Evolutionary conservation across 2,329 filamentous ascomycete species (phyloP).

Genomic region (Fusarium acutatum): DNA sequence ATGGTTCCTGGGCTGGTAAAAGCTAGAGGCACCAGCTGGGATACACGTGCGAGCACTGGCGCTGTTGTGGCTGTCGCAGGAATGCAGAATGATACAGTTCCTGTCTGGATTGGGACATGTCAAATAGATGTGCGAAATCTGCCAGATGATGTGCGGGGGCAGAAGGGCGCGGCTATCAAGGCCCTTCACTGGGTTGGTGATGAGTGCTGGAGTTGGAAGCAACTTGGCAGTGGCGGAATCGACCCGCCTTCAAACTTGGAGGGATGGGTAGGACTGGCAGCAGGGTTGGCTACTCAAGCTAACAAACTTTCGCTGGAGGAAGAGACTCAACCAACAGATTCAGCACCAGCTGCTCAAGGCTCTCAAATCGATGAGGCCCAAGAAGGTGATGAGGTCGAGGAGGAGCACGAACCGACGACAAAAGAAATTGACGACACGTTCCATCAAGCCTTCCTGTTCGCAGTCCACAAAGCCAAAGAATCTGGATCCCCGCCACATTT

Average conservation of each 20-base stretch:
- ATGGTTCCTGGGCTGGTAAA: slow-evolving; percentile 37
- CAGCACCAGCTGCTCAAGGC: not conserved
- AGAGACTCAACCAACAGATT: not conserved
- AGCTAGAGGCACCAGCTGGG: slow-evolving; percentile 19
- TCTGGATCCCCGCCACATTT: slow-evolving; percentile 19
- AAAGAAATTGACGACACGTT: slow-evolving; percentile 30
- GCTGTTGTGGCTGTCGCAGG: slow-evolving; percentile 37
- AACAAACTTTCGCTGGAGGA: not conserved
- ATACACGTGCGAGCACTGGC: slow-evolving; percentile 24
- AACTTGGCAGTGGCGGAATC: slow-evolving; percentile 32
- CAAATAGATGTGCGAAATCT: slow-evolving; percentile 28
- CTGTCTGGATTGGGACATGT: slow-evolving; percentile 32
- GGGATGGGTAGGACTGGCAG: slow-evolving; percentile 26
- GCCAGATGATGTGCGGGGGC: slow-evolving; percentile 18
- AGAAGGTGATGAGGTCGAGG: not conserved
- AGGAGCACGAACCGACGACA: slow-evolving; percentile 32
- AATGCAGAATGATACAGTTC: slow-evolving; percentile 30
- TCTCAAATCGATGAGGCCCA: not conserved
- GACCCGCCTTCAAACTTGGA: slow-evolving; percentile 24
- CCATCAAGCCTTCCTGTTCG: slow-evolving; percentile 34
- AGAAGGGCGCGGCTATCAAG: slow-evolving; percentile 34
- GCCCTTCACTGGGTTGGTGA: slow-evolving; percentile 35
- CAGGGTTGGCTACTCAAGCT: not conserved
- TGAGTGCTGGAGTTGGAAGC: slow-evolving; percentile 36
- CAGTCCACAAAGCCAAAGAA: slow-evolving; percentile 27